Evolutionary conservation across 306 rosid genomes (phyloP).

Genomic region (Malus fusca): DNA sequence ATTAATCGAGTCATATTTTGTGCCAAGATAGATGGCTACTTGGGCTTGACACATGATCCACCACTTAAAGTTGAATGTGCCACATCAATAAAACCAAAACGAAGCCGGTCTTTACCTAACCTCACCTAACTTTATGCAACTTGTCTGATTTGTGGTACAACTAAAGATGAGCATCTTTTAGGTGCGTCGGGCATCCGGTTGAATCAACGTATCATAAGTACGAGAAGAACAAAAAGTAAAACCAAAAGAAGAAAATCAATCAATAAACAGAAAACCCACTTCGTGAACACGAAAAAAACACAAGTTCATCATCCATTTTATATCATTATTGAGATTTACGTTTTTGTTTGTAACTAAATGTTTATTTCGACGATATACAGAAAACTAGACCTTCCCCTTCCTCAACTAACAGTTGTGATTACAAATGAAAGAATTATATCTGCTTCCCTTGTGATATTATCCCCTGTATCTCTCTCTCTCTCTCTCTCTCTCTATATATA

Average conservation of each 20-base stretch:
- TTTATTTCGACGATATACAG: conserved; percentile 24
- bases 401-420: conserved; percentile 29
- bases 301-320: background rate
- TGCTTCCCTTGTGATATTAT: conserved; percentile 35
- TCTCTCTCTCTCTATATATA: conserved; percentile 20
- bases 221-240: background rate
- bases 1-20: background rate
- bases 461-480: conserved; percentile 26
- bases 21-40: background rate
- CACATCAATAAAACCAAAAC: background rate
- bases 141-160: too few species aligned
- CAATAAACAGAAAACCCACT: background rate
- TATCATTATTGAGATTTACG: conserved; percentile 3
- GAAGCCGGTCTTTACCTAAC: background rate
- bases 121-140: background rate
- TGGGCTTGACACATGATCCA: conserved; percentile 1
- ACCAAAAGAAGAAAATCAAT: background rate
- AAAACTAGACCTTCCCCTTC: conserved; percentile 8
- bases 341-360: conserved; percentile 12
- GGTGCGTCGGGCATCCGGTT: too few species aligned
- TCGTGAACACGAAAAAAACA: too few species aligned
- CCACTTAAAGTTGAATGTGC: background rate
- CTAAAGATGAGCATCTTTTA: too few species aligned
- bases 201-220: background rate
- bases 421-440: conserved; percentile 70